phyloP scores from a whole-genome alignment of 2,329 filamentous ascomycete genomes.

The Nigrospora oryzae region DNA sequence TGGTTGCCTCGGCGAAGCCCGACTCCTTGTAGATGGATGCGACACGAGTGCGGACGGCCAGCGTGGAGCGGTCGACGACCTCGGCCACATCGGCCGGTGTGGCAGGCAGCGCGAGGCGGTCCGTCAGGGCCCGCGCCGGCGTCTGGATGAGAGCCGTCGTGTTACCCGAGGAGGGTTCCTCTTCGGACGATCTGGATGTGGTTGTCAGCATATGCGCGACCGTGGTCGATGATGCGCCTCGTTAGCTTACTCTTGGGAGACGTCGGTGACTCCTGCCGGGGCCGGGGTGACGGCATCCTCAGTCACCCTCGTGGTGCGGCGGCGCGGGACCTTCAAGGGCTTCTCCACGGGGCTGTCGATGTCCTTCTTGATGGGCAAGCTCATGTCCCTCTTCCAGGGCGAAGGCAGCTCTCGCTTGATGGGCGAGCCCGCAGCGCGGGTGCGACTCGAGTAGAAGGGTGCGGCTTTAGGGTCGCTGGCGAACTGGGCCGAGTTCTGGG shows the following conservation, averaged over 20 bases:
- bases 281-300: conserved; percentile 63
- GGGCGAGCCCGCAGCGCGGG: conserved; percentile 49
- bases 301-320: conserved; percentile 29
- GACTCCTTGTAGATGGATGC: conserved; percentile 55
- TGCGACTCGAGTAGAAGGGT: conserved; percentile 68
- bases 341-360: conserved; percentile 13
- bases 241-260: conserved; percentile 31
- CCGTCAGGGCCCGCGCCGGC: conserved; percentile 41
- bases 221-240: conserved; percentile 46
- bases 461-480: conserved; percentile 55
- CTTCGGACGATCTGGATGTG: conserved; percentile 27
- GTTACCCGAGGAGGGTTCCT: conserved; percentile 13
- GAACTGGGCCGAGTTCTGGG: conserved; percentile 58
- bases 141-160: conserved; percentile 39
- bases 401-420: conserved; percentile 33
- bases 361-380: conserved; percentile 15
- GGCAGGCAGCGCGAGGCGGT: conserved; percentile 65
- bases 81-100: conserved; percentile 72
- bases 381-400: background rate
- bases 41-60: conserved; percentile 59
- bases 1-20: conserved; percentile 56
- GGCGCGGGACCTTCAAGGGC: conserved; percentile 12
- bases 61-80: conserved; percentile 63
- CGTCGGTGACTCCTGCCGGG: conserved; percentile 60
- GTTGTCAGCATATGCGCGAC: conserved; percentile 41